A percentile compares a stretch with the other conserved stretches of the same genome.
phyloP scores from a whole-genome alignment of 176 grass and related monocot genomes.

The Musa schizocarpa region DNA sequence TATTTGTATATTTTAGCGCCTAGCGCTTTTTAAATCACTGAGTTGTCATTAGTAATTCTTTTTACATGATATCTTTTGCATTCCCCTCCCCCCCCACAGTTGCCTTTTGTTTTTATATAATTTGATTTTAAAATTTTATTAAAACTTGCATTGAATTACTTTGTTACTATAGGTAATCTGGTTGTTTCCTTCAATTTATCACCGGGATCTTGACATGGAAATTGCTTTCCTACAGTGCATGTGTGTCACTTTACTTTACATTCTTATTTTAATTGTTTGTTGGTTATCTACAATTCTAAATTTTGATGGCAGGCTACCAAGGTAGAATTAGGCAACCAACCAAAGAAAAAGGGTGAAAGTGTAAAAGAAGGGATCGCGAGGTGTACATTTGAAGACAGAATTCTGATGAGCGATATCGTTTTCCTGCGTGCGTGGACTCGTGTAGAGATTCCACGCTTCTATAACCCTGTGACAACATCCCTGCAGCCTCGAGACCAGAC shows the following conservation, averaged over 20 bases:
- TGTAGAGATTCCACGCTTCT: constrained; percentile 51
- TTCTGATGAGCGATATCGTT: constrained; percentile 98
- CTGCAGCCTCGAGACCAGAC: constrained; percentile 50
- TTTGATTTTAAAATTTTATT: neutral
- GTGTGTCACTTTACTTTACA: neutral
- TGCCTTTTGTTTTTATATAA: neutral
- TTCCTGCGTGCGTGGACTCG: constrained; percentile 89
- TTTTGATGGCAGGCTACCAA: constrained; percentile 62
- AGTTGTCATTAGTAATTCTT: neutral
- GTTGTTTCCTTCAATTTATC: no score
- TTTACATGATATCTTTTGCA: no score
- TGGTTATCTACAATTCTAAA: neutral
- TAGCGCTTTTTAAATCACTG: no score
- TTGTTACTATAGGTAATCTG: neutral
- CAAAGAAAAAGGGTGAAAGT: constrained; percentile 55
- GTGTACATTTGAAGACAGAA: constrained; percentile 95
- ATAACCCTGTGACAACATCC: constrained; percentile 19
- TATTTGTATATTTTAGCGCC: no score
- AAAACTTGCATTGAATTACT: neutral
- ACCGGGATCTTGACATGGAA: neutral
- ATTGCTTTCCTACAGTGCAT: neutral
- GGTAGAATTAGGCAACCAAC: constrained; percentile 47
- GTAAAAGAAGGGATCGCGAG: constrained; percentile 75
- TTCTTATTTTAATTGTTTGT: neutral
- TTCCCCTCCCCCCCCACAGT: no score